Base-by-base conservation (phyloP, 73 alveolate genomes). In the Paramecium bursaria region DNA sequence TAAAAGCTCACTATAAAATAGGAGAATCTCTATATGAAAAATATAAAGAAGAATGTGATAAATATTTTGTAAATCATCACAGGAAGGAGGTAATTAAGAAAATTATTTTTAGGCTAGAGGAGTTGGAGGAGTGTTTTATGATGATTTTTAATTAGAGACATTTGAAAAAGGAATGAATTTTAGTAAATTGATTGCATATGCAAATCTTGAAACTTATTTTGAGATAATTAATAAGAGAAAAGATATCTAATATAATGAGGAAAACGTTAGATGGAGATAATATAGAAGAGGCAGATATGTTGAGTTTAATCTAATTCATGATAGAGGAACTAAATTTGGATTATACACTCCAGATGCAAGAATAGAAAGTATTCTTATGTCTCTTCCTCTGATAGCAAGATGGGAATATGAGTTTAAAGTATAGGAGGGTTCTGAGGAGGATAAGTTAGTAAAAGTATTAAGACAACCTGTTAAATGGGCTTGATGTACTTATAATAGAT, bases 301-400 rank as follows among this genome's bases (percentile, higher is more conserved):
- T 50, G 98, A 94, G 76, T 94, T 94, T 85, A 94, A 94, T 60
- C 87, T 94, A 21, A 90, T 92, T 17, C 92, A 90, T 46, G 98
- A 94, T 50, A 92, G 98, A 67, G 98, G 98, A 14, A 94, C 96
- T 15, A 90, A 85, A 53, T 94, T 94, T 86, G 98, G 98, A 10
- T 87, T 94, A 11, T 87, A 87, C 50, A 90, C 96, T 19, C 96
- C 95, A 2, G 91, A 87, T 53, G 94, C 97, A 3, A 86, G 92
- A 46, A 90, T 94, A 9, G 98, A 94, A 75, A 91, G 92, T 21
- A 91, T 94, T 13, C 85, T 94, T 53, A 91, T 94, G 94, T 86
- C 95, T 47, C 85, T 92, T 17, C 98, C 98, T 19, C 88, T 85
- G 9, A 30, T 53, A 21, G 91, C 95, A 44, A 77, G 88, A 21